Conservation (phyloP, 1,284 basidiomycete species). For the Bothia castanella region DNA sequence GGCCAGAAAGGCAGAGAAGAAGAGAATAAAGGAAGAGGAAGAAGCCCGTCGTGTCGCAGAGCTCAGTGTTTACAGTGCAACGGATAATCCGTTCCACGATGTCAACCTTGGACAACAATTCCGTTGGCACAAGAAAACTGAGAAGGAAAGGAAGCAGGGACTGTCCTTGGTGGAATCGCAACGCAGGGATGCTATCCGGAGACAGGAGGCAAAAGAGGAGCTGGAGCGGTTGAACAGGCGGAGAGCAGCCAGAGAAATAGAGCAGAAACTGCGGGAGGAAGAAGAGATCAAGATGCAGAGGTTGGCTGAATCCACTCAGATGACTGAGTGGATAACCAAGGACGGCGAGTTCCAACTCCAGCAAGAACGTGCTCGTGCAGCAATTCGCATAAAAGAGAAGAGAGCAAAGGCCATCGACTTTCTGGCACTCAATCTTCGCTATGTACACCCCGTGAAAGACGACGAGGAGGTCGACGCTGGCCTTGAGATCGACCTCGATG, state of each 20-base stretch:
- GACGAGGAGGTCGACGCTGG: slow-evolving; percentile 74
- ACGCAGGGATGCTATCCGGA: slow-evolving; percentile 73
- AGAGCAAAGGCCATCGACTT: slow-evolving; percentile 96
- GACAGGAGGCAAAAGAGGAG: slow-evolving; percentile 93
- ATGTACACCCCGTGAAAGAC: slow-evolving; percentile 69
- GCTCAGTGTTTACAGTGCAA: slow-evolving; percentile 89
- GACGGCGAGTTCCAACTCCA: slow-evolving; percentile 97
- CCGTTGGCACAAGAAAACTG: slow-evolving; percentile 97
- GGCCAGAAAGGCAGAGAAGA: slow-evolving; percentile 79
- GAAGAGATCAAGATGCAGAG: slow-evolving; percentile 88
- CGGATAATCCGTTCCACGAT: slow-evolving; percentile 97
- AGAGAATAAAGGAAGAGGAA: slow-evolving; percentile 77
- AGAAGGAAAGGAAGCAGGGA: slow-evolving; percentile 91
- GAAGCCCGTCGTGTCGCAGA: slow-evolving; percentile 85
- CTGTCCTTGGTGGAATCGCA: slow-evolving; percentile 78
- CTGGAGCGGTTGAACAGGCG: slow-evolving; percentile 87
- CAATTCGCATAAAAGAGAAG: slow-evolving; percentile 93
- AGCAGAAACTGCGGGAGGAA: slow-evolving; percentile 84
- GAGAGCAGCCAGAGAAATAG: slow-evolving; percentile 89
- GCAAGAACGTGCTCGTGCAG: slow-evolving; percentile 86
- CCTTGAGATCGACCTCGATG: slow-evolving; percentile 96
- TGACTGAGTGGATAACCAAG: slow-evolving; percentile 97
- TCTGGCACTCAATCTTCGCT: slow-evolving; percentile 88
- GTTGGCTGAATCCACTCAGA: slow-evolving; percentile 89
- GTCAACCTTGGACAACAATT: slow-evolving; percentile 94